phyloP scores from a whole-genome alignment of 345 rosid genomes.

The Leavenworthia alabamica region DNA sequence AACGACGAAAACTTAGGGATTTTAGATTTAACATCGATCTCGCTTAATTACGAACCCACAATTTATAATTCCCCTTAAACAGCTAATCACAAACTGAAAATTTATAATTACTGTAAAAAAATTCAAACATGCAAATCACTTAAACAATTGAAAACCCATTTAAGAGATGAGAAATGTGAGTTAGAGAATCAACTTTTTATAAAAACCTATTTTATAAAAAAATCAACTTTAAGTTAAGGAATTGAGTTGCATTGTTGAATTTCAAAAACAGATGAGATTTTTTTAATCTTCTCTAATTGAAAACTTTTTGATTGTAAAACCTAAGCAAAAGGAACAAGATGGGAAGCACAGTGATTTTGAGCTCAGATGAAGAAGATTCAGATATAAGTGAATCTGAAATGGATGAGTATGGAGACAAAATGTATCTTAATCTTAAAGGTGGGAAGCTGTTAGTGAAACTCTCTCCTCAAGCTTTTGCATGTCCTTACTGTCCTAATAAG shows the following conservation, averaged over 20 bases:
- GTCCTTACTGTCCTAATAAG: constrained; percentile 84
- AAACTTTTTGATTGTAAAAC: neutral
- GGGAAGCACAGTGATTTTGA: constrained; percentile 32
- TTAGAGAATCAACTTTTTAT: too few species aligned
- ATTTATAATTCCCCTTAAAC: neutral
- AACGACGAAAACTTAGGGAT: neutral
- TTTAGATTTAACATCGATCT: constrained; percentile 1
- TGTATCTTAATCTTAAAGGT: constrained; percentile 54
- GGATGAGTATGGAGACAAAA: constrained; percentile 46
- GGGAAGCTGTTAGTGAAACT: constrained; percentile 52
- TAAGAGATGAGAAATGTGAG: neutral
- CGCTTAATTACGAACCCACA: neutral
- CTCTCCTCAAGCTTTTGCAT: constrained; percentile 54
- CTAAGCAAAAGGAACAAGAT: constrained; percentile 14
- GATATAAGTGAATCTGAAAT: constrained; percentile 37
- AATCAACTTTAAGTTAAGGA: neutral
- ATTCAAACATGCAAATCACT: constrained; percentile 21
- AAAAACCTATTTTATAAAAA: neutral
- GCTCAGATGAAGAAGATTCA: constrained; percentile 42
- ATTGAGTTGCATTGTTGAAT: constrained; percentile 10
- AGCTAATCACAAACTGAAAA: neutral
- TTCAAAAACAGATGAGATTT: neutral
- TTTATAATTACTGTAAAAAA: neutral
- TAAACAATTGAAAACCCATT: neutral
- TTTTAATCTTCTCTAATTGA: too few species aligned